Conservation (phyloP, 2,329 filamentous ascomycete species). For the Talaromyces sp. region DNA sequence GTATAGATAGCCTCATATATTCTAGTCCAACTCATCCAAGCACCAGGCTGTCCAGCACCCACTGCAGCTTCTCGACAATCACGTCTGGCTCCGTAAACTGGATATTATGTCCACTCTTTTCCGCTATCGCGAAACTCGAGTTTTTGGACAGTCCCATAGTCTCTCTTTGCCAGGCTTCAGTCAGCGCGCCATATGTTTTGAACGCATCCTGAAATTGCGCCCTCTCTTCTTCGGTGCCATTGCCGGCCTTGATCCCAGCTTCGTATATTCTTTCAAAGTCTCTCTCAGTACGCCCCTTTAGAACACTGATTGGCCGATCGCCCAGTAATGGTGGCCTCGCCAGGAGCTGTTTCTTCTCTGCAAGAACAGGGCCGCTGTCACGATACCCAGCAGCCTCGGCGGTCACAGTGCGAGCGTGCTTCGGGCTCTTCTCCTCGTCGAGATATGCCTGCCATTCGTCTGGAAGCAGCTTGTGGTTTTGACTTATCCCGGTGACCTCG, state of each 20-base stretch:
- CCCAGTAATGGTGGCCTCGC: slow-evolving; percentile 14
- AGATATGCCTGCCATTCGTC: slow-evolving; percentile 14
- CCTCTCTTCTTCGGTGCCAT: slow-evolving; percentile 17
- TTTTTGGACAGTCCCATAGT: slow-evolving; percentile 14
- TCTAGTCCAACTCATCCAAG: neutral
- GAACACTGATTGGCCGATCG: slow-evolving; percentile 19
- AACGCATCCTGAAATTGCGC: slow-evolving; percentile 12
- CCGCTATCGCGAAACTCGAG: slow-evolving; percentile 8
- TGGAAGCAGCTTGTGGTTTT: slow-evolving; percentile 4
- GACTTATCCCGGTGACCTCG: neutral
- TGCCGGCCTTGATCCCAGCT: slow-evolving; percentile 15
- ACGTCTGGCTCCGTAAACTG: slow-evolving; percentile 14
- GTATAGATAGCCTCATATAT: too few relatives aligned
- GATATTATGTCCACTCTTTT: slow-evolving; percentile 15
- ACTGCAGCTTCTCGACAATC: slow-evolving; percentile 14
- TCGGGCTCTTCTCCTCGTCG: slow-evolving; percentile 10
- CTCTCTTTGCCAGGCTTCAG: slow-evolving; percentile 15
- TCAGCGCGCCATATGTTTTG: slow-evolving; percentile 1
- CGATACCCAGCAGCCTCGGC: slow-evolving; percentile 13
- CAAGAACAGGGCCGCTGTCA: slow-evolving; percentile 4
- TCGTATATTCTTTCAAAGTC: slow-evolving; percentile 18
- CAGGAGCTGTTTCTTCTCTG: slow-evolving; percentile 19
- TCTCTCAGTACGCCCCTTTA: slow-evolving; percentile 18
- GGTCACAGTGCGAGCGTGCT: slow-evolving; percentile 9
- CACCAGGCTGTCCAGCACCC: slow-evolving; percentile 10